These are phyloP conservation scores for Salix caprea DNA, from an alignment of 345 rosid species.

Conservation along the genomic window DNA sequence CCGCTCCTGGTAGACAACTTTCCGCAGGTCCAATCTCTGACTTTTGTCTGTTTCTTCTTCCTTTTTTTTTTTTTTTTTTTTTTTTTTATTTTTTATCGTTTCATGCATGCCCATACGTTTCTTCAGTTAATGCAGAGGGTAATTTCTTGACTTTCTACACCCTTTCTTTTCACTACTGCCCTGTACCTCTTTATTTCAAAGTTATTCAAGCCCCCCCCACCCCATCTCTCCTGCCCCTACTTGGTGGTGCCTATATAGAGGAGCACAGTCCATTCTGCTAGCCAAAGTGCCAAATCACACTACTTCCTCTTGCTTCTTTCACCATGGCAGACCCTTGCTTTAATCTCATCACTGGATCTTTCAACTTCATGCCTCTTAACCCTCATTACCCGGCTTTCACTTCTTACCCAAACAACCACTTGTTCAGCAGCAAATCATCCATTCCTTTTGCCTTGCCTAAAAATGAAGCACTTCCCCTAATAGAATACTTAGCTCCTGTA, in stretches of 20 bases:
- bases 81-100: neutral
- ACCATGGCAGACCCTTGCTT: slow-evolving; percentile 43
- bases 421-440: neutral
- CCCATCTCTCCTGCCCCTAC: neutral
- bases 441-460: slow-evolving; percentile 9
- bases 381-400: slow-evolving; percentile 14
- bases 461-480: slow-evolving; percentile 39
- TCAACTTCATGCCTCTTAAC: slow-evolving; percentile 36
- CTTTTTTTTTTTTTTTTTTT: neutral
- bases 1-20: slow-evolving; percentile 24
- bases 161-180: neutral
- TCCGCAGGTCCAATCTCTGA: slow-evolving; percentile 19
- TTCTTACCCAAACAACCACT: slow-evolving; percentile 2
- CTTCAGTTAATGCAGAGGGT: neutral
- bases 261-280: neutral
- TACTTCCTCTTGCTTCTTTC: neutral
- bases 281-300: neutral
- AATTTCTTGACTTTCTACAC: slow-evolving; percentile 10
- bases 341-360: slow-evolving; percentile 31
- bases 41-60: slow-evolving; percentile 16
- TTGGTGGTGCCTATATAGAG: neutral
- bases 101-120: neutral
- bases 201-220: neutral
- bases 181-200: neutral
- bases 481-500: slow-evolving; percentile 35